These are phyloP conservation scores for Aspergillus haitiensis DNA, from an alignment of 495 filamentous ascomycete species.

Conservation along the genomic window DNA sequence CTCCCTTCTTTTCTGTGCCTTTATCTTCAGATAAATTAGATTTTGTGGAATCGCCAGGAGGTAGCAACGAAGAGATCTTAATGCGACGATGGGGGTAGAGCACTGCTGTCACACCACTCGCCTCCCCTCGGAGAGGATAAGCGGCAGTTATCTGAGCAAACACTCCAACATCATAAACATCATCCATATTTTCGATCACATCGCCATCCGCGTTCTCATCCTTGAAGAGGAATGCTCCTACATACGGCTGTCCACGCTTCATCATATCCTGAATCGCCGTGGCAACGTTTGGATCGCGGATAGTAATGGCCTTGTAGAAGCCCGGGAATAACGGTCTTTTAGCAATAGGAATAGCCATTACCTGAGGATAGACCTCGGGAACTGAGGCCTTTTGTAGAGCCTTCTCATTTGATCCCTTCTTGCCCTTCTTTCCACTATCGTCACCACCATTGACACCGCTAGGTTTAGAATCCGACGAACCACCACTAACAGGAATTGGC, in stretches of 20 bases:
- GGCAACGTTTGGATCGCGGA: constrained; percentile 84
- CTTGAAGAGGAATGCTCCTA: constrained; percentile 95
- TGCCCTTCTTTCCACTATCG: constrained; percentile 56
- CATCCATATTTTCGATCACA: constrained; percentile 78
- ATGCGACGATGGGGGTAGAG: constrained; percentile 96
- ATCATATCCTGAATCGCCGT: constrained; percentile 93
- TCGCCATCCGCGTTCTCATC: constrained; percentile 92
- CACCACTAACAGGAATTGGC: constrained; percentile 46
- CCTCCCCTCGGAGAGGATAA: constrained; percentile 82
- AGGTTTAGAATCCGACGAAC: constrained; percentile 47
- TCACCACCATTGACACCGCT: constrained; percentile 52
- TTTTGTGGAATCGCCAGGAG: constrained; percentile 54
- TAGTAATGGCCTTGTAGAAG: constrained; percentile 98
- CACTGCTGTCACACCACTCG: constrained; percentile 78
- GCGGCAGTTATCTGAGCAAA: constrained; percentile 97
- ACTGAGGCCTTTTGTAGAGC: constrained; percentile 82
- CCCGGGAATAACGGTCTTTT: constrained; percentile 94
- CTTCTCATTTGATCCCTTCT: constrained; percentile 65
- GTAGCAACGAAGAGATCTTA: constrained; percentile 77
- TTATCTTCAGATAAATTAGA: constrained; percentile 55
- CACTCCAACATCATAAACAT: constrained; percentile 92
- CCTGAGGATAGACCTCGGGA: constrained; percentile 95
- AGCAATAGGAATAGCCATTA: constrained; percentile 98
- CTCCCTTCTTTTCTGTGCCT: constrained; percentile 72
- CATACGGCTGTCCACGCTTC: constrained; percentile 96